These are phyloP conservation scores for Boletellus dicymbophilus DNA, from an alignment of 1,284 basidiomycete genomes.

Conservation along the genomic window DNA sequence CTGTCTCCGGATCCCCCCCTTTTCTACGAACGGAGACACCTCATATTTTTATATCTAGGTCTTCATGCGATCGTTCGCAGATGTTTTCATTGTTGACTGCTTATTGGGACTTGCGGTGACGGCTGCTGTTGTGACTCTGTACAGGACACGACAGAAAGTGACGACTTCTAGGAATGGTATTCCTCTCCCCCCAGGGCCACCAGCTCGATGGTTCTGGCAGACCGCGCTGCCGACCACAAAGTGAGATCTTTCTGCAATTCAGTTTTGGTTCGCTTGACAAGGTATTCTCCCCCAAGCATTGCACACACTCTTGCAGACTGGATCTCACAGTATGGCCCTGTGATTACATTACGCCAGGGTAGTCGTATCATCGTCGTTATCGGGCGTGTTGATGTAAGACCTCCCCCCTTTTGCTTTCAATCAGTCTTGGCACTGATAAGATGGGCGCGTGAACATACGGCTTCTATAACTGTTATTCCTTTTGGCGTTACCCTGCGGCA, in stretches of 20 bases:
- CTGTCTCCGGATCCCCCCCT: too few relatives aligned
- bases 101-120: slow-evolving; percentile 1
- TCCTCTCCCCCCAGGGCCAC: slow-evolving; percentile 30
- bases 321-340: slow-evolving; percentile 35
- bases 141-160: background rate
- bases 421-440: too few relatives aligned
- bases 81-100: background rate
- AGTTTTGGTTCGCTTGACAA: background rate
- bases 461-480: background rate
- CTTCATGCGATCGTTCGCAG: background rate
- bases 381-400: slow-evolving; percentile 33
- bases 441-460: too few relatives aligned
- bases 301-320: slow-evolving; percentile 21
- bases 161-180: slow-evolving; percentile 4
- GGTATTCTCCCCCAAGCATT: slow-evolving; percentile 15
- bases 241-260: slow-evolving; percentile 5
- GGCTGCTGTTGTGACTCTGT: background rate
- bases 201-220: slow-evolving; percentile 28
- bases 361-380: slow-evolving; percentile 29
- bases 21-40: too few relatives aligned
- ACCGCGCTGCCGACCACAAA: slow-evolving; percentile 20
- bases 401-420: too few relatives aligned
- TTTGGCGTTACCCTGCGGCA: background rate
- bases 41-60: too few relatives aligned
- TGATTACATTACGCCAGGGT: slow-evolving; percentile 31